Percentiles rank a stretch among this genome's conserved stretches.
phyloP scores from a whole-genome alignment of 2,329 filamentous ascomycete species.

The Pseudonectria foliicola region DNA sequence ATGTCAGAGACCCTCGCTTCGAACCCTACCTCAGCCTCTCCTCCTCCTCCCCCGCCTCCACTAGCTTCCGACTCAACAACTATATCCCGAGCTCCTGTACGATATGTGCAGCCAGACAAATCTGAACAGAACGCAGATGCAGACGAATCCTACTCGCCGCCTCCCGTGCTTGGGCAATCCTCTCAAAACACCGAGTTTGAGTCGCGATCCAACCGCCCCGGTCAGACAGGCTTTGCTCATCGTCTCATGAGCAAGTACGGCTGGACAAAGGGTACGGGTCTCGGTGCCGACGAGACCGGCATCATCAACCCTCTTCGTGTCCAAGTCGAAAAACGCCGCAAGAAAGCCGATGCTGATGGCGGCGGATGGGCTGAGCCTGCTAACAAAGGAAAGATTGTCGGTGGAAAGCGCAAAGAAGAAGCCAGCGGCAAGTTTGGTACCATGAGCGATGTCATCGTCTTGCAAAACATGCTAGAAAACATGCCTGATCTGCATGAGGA shows the following conservation, averaged over 20 bases:
- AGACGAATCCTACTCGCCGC: conserved; percentile 35
- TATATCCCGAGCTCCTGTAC: conserved; percentile 72
- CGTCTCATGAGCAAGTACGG: conserved; percentile 91
- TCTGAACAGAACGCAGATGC: conserved; percentile 26
- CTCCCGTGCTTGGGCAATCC: conserved; percentile 40
- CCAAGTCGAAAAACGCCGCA: conserved; percentile 79
- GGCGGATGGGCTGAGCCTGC: conserved; percentile 67
- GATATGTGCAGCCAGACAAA: conserved; percentile 45
- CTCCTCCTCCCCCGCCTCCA: conserved; percentile 28
- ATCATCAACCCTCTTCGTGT: conserved; percentile 80
- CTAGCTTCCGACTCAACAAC: conserved; percentile 43
- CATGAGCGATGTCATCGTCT: conserved; percentile 76
- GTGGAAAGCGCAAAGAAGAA: conserved; percentile 53
- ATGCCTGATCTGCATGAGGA: conserved; percentile 72
- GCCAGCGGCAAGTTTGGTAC: conserved; percentile 50
- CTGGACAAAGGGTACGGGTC: conserved; percentile 80
- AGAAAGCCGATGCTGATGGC: conserved; percentile 69
- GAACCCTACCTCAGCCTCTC: conserved; percentile 21
- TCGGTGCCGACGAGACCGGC: conserved; percentile 74
- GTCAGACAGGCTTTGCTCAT: conserved; percentile 77
- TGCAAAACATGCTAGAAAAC: conserved; percentile 79
- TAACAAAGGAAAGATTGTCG: conserved; percentile 72
- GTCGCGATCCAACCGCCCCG: conserved; percentile 58
- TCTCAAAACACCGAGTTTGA: conserved; percentile 34
- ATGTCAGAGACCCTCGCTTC: conserved; percentile 40